Evolutionary conservation across 768 basidiomycete species (phyloP), one percentile per base, ranked within the genome.

Genomic region (Tephrocybe sp.): DNA sequence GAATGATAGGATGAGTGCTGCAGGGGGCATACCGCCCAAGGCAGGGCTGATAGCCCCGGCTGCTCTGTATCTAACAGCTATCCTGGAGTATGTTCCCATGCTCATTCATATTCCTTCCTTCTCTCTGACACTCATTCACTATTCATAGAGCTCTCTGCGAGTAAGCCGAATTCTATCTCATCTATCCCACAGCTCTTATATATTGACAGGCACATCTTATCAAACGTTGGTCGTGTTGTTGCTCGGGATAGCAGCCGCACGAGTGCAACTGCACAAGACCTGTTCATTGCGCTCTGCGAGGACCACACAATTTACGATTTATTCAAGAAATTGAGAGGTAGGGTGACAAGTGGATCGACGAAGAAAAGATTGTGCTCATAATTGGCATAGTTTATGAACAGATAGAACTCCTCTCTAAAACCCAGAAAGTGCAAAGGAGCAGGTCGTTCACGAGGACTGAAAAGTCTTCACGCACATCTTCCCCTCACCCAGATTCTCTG

Each of bases 241-340:
- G 83, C 89, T 38, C 83, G 93, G 46, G 91, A 94, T 65, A 90
- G 91, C 56, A 86, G 87, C 60, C 80, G 86, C 42, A 78, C 85
- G 3, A 72, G 70, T 19, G 94, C 93, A 19, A 84, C 82, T 9
- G 74, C 81, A 8, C 83, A 89, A 52, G 93, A 97, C 65, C 70
- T 97, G 38, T 94, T 92, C 64, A 76, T 84, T 15, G 92, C 92
- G 1, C 74, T 97, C 13, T 93, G 91, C 53, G 94, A 97, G 68
- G 94, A 97, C 67, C 85, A 90, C 57, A 75, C 83, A 41, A 80
- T 95, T 41, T 97, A 92, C 69, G 80, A 79, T 22, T 76, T 89
- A 51, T 94, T 94, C 70, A 90, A 83, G 68, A 75, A 79, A 19
- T 89, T 94, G 88, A 81, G 88, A 72, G 88, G 94, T 91, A 56